A percentile compares a stretch with the other conserved stretches of the same genome.
phyloP scores from a whole-genome alignment of 352 stramenopile genomes.

The Phytopythium delawarense region DNA sequence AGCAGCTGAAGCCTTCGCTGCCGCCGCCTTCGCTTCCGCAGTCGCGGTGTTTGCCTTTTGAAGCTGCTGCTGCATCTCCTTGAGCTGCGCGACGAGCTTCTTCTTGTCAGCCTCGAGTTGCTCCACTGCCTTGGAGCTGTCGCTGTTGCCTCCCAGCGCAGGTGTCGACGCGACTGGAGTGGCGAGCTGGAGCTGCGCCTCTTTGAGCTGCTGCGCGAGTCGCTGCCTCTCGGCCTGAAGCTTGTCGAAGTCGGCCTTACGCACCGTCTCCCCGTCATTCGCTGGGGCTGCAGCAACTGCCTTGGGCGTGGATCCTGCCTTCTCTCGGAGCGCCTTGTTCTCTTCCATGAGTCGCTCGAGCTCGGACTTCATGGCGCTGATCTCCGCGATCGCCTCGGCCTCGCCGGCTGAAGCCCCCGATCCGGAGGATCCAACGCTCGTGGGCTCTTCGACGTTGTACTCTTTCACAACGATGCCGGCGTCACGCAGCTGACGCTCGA shows the following conservation, averaged over 20 bases:
- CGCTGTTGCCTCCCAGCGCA: not conserved
- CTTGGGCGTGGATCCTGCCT: constrained; percentile 13
- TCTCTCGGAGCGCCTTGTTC: constrained; percentile 46
- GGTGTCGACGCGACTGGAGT: not conserved
- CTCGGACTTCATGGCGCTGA: constrained; percentile 66
- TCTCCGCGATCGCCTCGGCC: constrained; percentile 49
- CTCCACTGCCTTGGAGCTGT: constrained; percentile 2
- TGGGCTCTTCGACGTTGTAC: constrained; percentile 28
- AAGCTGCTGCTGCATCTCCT: constrained; percentile 58
- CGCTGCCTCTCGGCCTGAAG: constrained; percentile 52
- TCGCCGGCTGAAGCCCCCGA: constrained; percentile 15
- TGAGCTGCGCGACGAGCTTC: constrained; percentile 51
- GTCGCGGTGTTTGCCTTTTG: constrained; percentile 9
- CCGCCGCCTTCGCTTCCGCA: constrained; percentile 5
- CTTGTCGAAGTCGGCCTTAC: constrained; percentile 37
- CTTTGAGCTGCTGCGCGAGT: constrained; percentile 58
- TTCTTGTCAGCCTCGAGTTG: constrained; percentile 52
- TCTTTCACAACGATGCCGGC: constrained; percentile 42
- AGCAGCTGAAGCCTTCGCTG: constrained; percentile 3
- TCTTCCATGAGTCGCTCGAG: constrained; percentile 70
- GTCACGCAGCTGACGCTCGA: constrained; percentile 56
- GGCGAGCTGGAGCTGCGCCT: constrained; percentile 51
- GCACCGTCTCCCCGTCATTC: constrained; percentile 14
- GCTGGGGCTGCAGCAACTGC: constrained; percentile 2
- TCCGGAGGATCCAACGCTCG: constrained; percentile 1